These are phyloP conservation scores for Plantago ovata DNA, from an alignment of 257 asterid species.

Conservation along the genomic window DNA sequence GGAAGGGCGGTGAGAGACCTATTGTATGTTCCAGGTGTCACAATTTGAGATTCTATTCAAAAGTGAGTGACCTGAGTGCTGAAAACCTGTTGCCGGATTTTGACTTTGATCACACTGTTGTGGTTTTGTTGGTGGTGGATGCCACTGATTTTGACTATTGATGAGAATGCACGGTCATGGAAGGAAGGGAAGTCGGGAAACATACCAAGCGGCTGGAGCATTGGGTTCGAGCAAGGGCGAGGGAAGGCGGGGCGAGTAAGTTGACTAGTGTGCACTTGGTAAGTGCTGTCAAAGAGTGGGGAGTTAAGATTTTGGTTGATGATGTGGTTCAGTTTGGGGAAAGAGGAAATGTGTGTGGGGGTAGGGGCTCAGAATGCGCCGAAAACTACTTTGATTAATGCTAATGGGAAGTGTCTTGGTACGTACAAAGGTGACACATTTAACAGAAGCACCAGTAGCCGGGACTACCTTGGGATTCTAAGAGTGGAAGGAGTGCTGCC, in stretches of 20 bases:
- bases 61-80: conserved; percentile 55
- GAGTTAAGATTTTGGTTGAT: conserved; percentile 70
- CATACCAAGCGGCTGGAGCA: conserved; percentile 79
- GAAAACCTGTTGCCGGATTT: conserved; percentile 85
- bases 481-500: conserved; percentile 93
- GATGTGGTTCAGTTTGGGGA: conserved; percentile 69
- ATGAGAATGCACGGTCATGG: conserved; percentile 69
- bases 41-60: conserved; percentile 63
- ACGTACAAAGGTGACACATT: conserved; percentile 50
- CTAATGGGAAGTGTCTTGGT: conserved; percentile 62
- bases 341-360: conserved; percentile 88
- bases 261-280: conserved; percentile 72
- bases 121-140: conserved; percentile 78
- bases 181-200: conserved; percentile 86
- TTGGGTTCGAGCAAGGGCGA: conserved; percentile 83
- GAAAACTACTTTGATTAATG: conserved; percentile 76
- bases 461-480: conserved; percentile 88
- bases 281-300: conserved; percentile 87
- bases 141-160: conserved; percentile 78
- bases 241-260: conserved; percentile 70
- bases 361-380: conserved; percentile 95
- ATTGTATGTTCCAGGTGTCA: conserved; percentile 84
- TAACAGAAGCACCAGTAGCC: conserved; percentile 88
- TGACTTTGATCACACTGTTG: conserved; percentile 83
- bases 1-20: no score